Evolutionary conservation across 1,139 yeast species (phyloP).

Genomic region (Candida gigantensis): DNA sequence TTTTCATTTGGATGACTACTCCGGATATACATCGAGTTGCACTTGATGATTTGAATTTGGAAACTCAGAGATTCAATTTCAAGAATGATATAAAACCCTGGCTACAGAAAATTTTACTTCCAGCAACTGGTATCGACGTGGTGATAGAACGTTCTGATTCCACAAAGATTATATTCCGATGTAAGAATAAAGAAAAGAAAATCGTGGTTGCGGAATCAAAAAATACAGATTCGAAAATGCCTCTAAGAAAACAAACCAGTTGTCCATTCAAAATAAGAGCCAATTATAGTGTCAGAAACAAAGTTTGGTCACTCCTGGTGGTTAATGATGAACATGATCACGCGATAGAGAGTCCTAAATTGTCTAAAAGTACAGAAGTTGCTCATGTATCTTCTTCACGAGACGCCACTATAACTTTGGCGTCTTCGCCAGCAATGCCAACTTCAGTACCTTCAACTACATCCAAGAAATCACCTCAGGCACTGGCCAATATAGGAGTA

Average conservation of each 20-base stretch:
- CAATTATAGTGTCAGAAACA: conserved; percentile 56
- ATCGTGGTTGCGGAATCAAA: conserved; percentile 19
- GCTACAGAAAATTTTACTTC: conserved; percentile 50
- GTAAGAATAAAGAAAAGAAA: conserved; percentile 44
- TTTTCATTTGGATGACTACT: conserved; percentile 7
- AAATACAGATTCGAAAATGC: conserved; percentile 10
- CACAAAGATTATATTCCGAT: conserved; percentile 67
- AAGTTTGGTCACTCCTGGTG: conserved; percentile 62
- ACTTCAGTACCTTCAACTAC: no score
- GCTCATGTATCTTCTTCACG: no score
- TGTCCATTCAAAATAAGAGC: conserved; percentile 76
- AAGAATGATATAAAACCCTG: conserved; percentile 63
- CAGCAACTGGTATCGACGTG: conserved; percentile 54
- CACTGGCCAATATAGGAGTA: no score
- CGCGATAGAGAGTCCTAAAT: conserved; percentile 14
- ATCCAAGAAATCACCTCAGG: no score
- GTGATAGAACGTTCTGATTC: conserved; percentile 74
- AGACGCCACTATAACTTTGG: no score
- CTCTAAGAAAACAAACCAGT: conserved; percentile 28
- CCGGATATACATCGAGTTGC: conserved; percentile 11
- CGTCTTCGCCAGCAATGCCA: no score
- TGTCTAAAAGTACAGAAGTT: background rate
- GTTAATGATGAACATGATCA: conserved; percentile 57
- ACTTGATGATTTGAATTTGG: conserved; percentile 19
- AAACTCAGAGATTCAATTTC: conserved; percentile 17